Conservation (phyloP, 192 early-diverging fungal genomes). For the Mortierella claussenii region DNA sequence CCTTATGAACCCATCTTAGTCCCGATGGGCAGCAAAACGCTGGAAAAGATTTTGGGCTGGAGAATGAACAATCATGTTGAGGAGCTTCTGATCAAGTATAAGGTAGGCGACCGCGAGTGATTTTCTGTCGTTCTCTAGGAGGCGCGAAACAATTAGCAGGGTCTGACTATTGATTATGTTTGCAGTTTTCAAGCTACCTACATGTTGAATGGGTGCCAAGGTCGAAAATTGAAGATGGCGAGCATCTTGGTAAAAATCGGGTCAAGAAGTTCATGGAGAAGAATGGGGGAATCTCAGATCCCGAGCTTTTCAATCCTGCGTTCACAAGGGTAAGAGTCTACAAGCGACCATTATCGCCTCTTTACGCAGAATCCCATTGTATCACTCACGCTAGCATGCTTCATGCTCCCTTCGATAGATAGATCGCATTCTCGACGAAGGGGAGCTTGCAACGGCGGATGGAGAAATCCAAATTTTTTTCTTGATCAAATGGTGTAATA, state of each 20-base stretch:
- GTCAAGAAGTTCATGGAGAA: slow-evolving; percentile 82
- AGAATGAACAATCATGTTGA: slow-evolving; percentile 59
- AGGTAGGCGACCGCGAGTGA: slow-evolving; percentile 63
- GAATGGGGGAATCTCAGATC: slow-evolving; percentile 60
- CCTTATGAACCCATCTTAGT: slow-evolving; percentile 63
- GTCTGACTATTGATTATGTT: not conserved
- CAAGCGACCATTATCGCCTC: not conserved
- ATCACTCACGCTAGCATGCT: slow-evolving; percentile 59
- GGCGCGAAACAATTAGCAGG: no score
- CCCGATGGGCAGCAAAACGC: slow-evolving; percentile 60
- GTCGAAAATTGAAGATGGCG: slow-evolving; percentile 50
- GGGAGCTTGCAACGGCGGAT: slow-evolving; percentile 66
- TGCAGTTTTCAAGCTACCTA: slow-evolving; percentile 74
- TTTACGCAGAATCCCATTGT: not conserved
- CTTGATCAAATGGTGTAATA: slow-evolving; percentile 80
- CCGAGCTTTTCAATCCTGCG: slow-evolving; percentile 71
- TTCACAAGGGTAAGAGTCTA: slow-evolving; percentile 63
- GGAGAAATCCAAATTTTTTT: slow-evolving; percentile 70
- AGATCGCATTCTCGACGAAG: slow-evolving; percentile 88
- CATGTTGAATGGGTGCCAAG: slow-evolving; percentile 78
- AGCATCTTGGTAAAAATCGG: slow-evolving; percentile 73
- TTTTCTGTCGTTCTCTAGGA: no score
- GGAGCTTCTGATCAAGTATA: slow-evolving; percentile 83
- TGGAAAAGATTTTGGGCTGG: slow-evolving; percentile 65
- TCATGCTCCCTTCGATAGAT: slow-evolving; percentile 70